These are phyloP conservation scores for Globisporangium echinulatum DNA, from an alignment of 352 stramenopile genomes.

Conservation along the genomic window DNA sequence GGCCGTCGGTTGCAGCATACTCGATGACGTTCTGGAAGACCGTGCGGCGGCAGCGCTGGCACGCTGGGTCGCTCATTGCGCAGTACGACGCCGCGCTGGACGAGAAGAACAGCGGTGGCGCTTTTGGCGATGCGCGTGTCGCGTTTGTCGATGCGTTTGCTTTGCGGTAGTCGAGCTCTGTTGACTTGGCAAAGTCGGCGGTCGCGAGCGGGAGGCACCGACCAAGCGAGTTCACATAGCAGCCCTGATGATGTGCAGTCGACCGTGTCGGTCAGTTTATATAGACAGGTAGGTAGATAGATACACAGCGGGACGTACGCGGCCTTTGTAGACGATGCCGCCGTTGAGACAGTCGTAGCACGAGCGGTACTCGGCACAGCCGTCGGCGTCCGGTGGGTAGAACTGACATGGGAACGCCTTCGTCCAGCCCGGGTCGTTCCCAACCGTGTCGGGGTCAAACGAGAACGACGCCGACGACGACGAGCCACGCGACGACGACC, in stretches of 20 bases:
- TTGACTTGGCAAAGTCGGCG: conserved; percentile 9
- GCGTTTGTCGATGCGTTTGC: conserved; percentile 8
- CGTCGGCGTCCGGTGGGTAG: conserved; percentile 32
- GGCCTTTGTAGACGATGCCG: conserved; percentile 15
- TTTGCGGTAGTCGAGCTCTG: conserved; percentile 24
- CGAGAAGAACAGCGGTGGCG: conserved; percentile 19
- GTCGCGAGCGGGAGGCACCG: conserved; percentile 9
- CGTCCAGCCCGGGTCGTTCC: conserved; percentile 15
- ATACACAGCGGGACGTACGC: conserved; percentile 6
- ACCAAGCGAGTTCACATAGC: conserved; percentile 11
- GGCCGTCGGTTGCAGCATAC: conserved; percentile 24
- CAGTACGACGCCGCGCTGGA: conserved; percentile 28
- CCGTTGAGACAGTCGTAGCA: conserved; percentile 48
- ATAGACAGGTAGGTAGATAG: not conserved
- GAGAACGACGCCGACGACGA: conserved; percentile 11
- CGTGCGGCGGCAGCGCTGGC: conserved; percentile 22
- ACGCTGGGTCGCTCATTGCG: conserved; percentile 28
- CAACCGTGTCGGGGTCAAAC: conserved; percentile 13
- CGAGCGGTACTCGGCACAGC: conserved; percentile 31
- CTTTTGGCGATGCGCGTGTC: conserved; percentile 10
- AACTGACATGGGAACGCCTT: conserved; percentile 24
- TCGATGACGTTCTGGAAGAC: conserved; percentile 36
- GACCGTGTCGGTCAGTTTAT: not conserved
- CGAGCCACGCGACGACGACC: conserved; percentile 10
- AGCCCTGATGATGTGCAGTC: conserved; percentile 3